Evolutionary conservation across 2,329 filamentous ascomycete species (phyloP).

Genomic region (Cladosporium sp.): DNA sequence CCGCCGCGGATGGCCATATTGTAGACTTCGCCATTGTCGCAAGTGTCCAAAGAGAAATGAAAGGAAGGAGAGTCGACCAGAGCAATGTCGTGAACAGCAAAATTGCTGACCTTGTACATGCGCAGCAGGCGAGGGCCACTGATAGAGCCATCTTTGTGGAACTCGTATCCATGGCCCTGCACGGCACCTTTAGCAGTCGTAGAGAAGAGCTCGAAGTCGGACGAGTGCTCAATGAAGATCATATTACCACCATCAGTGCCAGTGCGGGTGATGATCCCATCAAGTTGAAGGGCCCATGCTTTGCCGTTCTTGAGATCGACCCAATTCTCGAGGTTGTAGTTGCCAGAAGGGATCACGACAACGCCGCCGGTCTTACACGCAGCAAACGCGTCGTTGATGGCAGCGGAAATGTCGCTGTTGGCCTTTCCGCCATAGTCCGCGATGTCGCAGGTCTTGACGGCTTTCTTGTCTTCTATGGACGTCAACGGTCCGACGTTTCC

Average conservation of each 20-base stretch:
- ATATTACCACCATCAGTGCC: slow-evolving; percentile 47
- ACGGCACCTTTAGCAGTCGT: slow-evolving; percentile 47
- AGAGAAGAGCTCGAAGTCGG: slow-evolving; percentile 50
- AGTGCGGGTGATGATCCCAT: slow-evolving; percentile 49
- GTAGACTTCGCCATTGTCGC: slow-evolving; percentile 48
- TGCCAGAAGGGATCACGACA: slow-evolving; percentile 44
- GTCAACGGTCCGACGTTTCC: slow-evolving; percentile 43
- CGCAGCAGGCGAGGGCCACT: slow-evolving; percentile 42
- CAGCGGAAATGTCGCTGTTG: slow-evolving; percentile 46
- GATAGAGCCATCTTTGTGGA: slow-evolving; percentile 37
- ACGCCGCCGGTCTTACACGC: slow-evolving; percentile 48
- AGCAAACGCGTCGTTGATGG: slow-evolving; percentile 43
- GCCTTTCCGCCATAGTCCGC: slow-evolving; percentile 48
- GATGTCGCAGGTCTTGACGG: slow-evolving; percentile 48
- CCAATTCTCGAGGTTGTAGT: slow-evolving; percentile 47
- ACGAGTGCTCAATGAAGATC: slow-evolving; percentile 45
- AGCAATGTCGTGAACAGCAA: slow-evolving; percentile 45
- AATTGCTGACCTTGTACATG: slow-evolving; percentile 40
- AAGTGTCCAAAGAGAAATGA: slow-evolving; percentile 47
- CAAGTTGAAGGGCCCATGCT: slow-evolving; percentile 47
- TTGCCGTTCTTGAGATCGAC: slow-evolving; percentile 43
- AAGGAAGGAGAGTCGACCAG: slow-evolving; percentile 47
- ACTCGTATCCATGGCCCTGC: slow-evolving; percentile 48
- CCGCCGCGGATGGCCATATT: slow-evolving; percentile 51
- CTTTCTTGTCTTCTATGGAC: slow-evolving; percentile 36